Conservation (phyloP, 164 flowering plant species). For the Annona squamosa region DNA sequence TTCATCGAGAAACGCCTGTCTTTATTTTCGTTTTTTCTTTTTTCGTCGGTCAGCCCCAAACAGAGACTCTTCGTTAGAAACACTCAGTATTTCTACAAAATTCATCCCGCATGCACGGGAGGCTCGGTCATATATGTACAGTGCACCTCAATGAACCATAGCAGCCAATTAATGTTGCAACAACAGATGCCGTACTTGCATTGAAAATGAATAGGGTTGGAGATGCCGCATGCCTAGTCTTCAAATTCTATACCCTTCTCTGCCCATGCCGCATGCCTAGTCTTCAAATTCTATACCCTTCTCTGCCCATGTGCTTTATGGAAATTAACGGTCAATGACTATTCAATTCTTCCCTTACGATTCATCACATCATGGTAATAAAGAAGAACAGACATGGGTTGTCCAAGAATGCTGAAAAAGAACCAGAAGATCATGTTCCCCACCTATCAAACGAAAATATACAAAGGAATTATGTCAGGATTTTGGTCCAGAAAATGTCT, state of each 20-base stretch:
- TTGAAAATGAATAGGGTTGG: not conserved
- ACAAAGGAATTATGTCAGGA: not conserved
- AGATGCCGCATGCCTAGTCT: too few species aligned
- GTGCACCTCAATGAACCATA: not conserved
- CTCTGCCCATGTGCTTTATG: not conserved
- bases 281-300: not conserved
- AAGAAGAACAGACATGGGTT: slow-evolving; percentile 86
- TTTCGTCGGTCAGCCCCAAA: too few species aligned
- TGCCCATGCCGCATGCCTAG: too few species aligned
- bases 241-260: not conserved
- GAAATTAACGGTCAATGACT: not conserved
- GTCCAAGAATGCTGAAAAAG: slow-evolving; percentile 86
- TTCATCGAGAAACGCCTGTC: too few species aligned
- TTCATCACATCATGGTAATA: slow-evolving; percentile 97
- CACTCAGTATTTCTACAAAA: not conserved
- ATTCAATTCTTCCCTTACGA: slow-evolving; percentile 31
- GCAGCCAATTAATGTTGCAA: not conserved
- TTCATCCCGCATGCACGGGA: not conserved
- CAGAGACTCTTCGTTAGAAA: too few species aligned
- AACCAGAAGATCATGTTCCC: slow-evolving; percentile 97
- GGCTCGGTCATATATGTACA: not conserved
- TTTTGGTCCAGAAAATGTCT: not conserved
- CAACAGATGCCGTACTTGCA: not conserved
- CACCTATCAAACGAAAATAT: slow-evolving; percentile 40
- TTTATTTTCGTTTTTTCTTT: too few species aligned